Evolutionary conservation across 345 rosid genomes (phyloP), one percentile per base, ranked within the genome.

Genomic region (Cochlearia excelsa): DNA sequence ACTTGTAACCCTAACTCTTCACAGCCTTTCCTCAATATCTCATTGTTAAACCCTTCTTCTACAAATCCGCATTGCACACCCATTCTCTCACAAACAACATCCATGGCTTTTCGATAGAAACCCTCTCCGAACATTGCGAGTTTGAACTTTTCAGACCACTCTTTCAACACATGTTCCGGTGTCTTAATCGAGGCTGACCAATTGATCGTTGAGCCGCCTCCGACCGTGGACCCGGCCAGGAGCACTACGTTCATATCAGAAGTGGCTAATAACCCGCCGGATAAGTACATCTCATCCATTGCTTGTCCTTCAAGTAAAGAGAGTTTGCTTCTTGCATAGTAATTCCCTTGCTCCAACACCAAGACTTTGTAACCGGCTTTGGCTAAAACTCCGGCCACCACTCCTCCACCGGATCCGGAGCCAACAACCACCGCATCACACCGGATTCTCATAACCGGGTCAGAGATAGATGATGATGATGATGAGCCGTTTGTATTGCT

Each of bases 381-480:
- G 7, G 95, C 87, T 30, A 90, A 74, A 23, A 85, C 74, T 5
- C 95, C 97, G 0, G 95, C 93, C 1, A 81, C 79, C 1, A 90
- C 85, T 11, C 97, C 81, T 1, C 95, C 95, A 0, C 97, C 95
- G 0, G 88, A 82, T 1, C 95, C 97, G 0, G 93, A 87, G 3
- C 95, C 97, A 3, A 87, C 80, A 1, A 90, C 90, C 11, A 90
- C 95, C 0, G 83, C 94, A 61, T 90, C 97, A 44, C 93, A 87
- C 57, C 48, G 61, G 71, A 90, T 78, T 45, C 65, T 76, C 46
- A 86, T 42, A 4, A 74, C 71, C 29, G 85, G 87, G 26, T 51
- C 11, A 7, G 75, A 59, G n/a, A 28, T 30, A 35, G 61, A 70
- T 28, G 23, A 16, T 16, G 23, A 16, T 16, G 23, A 16, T 16